Evolutionary conservation across 139 green algal genomes (phyloP).

Genomic region (Asterochloris sp.): DNA sequence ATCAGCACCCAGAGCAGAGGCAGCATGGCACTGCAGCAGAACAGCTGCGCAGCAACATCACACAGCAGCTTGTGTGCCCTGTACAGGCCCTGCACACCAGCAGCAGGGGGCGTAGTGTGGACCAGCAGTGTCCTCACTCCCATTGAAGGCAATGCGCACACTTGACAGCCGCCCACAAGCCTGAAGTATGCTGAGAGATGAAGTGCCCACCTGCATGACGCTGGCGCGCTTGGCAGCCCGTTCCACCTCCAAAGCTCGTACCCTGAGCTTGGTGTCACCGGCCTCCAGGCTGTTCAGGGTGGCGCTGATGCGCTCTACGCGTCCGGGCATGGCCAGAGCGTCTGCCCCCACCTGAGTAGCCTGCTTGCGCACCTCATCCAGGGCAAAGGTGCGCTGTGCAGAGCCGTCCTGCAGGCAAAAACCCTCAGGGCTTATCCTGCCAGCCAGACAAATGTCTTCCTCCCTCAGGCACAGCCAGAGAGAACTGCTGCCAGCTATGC

Average conservation of each 20-base stretch:
- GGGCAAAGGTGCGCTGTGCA: slow-evolving; percentile 41
- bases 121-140: neutral
- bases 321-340: slow-evolving; percentile 64
- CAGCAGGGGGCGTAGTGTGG: too few species aligned
- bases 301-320: slow-evolving; percentile 60
- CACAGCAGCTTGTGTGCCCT: too few species aligned
- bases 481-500: too few species aligned
- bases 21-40: too few species aligned
- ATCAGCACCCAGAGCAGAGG: too few species aligned
- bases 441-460: too few species aligned
- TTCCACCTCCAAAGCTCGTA: slow-evolving; percentile 73
- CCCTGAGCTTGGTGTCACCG: slow-evolving; percentile 70
- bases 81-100: too few species aligned
- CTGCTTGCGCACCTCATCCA: slow-evolving; percentile 67
- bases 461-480: too few species aligned
- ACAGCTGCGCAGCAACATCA: too few species aligned
- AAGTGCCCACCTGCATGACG: slow-evolving; percentile 22
- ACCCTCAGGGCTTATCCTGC: too few species aligned
- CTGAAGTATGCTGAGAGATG: neutral
- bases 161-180: neutral
- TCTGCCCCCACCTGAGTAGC: slow-evolving; percentile 53
- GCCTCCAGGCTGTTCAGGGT: slow-evolving; percentile 51
- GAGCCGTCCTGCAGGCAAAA: slow-evolving; percentile 20
- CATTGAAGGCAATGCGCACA: neutral
- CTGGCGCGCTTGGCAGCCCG: slow-evolving; percentile 47